Percentiles rank a stretch among this genome's conserved stretches.
Conservation (phyloP, 2,329 filamentous ascomycete genomes). For the Zymoseptoria tritici region DNA sequence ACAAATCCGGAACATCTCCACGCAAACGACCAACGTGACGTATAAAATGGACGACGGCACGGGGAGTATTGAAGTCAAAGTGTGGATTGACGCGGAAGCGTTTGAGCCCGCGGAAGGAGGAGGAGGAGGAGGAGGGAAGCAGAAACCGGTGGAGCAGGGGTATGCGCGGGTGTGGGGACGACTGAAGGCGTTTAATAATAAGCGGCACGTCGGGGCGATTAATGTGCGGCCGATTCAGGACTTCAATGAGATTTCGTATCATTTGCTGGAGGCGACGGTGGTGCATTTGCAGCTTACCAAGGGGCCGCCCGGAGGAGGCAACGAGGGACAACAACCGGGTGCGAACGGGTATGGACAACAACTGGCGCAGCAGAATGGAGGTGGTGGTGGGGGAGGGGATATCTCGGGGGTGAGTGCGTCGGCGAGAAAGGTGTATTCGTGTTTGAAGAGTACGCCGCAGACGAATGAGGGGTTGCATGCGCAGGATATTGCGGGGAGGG, state of each 20-base stretch:
- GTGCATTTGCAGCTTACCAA: conserved; percentile 78
- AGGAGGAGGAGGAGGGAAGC: conserved; percentile 31
- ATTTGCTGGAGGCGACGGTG: conserved; percentile 81
- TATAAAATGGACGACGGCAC: conserved; percentile 95
- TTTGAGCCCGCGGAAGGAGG: conserved; percentile 32
- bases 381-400: conserved; percentile 23
- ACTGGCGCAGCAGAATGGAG: conserved; percentile 27
- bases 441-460: conserved; percentile 59
- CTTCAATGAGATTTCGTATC: conserved; percentile 88
- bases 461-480: conserved; percentile 79
- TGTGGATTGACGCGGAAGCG: conserved; percentile 64
- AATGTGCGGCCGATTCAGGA: conserved; percentile 73
- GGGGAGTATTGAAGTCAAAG: conserved; percentile 77
- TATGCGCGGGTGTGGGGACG: conserved; percentile 83
- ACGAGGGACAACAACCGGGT: conserved; percentile 24
- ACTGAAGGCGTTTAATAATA: conserved; percentile 76
- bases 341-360: conserved; percentile 22
- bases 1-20: conserved; percentile 78
- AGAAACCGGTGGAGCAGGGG: conserved; percentile 60
- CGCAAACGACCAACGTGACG: conserved; percentile 84
- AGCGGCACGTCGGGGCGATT: conserved; percentile 72
- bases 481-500: conserved; percentile 62
- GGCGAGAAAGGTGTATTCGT: conserved; percentile 63
- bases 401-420: conserved; percentile 35
- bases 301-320: conserved; percentile 45